Evolutionary conservation across 2,329 filamentous ascomycete genomes (phyloP).

Genomic region (Claviceps pazoutovae): DNA sequence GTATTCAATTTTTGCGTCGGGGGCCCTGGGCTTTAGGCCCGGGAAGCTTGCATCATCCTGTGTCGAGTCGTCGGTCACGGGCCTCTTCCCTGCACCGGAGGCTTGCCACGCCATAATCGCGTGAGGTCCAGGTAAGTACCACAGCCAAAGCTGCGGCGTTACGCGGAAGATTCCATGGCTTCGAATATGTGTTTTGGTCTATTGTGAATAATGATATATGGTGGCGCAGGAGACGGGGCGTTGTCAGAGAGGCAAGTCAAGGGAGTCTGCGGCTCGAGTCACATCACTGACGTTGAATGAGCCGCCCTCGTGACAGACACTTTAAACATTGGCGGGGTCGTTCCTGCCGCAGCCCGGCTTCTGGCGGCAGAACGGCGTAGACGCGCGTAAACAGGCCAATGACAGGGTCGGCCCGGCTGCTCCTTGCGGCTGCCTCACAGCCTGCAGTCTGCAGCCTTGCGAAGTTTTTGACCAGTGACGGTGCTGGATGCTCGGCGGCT

Average conservation of each 20-base stretch:
- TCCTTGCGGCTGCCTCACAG: too few species aligned
- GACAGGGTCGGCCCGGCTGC: too few species aligned
- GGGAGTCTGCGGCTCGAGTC: not conserved
- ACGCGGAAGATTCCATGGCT: conserved; percentile 33
- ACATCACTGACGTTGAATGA: too few species aligned
- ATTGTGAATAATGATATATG: not conserved
- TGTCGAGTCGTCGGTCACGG: conserved; percentile 24
- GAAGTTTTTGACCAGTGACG: too few species aligned
- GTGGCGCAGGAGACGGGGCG: not conserved
- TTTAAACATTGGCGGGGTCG: too few species aligned
- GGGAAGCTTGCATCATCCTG: conserved; percentile 37
- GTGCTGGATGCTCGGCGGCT: too few species aligned
- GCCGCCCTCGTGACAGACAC: too few species aligned
- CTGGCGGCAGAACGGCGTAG: too few species aligned
- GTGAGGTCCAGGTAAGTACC: conserved; percentile 23
- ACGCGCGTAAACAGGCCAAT: too few species aligned
- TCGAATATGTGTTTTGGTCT: not conserved
- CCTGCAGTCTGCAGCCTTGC: too few species aligned
- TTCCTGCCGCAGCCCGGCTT: too few species aligned
- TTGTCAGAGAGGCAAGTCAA: not conserved
- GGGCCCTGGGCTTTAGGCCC: conserved; percentile 31
- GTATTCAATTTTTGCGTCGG: conserved; percentile 48
- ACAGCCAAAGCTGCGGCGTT: conserved; percentile 42
- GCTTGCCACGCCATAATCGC: conserved; percentile 39
- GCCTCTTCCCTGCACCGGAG: conserved; percentile 34